Percentiles rank a stretch among this genome's conserved stretches.
These are phyloP conservation scores for Boletus patriciae DNA, from an alignment of 768 basidiomycete genomes.

Conservation along the genomic window DNA sequence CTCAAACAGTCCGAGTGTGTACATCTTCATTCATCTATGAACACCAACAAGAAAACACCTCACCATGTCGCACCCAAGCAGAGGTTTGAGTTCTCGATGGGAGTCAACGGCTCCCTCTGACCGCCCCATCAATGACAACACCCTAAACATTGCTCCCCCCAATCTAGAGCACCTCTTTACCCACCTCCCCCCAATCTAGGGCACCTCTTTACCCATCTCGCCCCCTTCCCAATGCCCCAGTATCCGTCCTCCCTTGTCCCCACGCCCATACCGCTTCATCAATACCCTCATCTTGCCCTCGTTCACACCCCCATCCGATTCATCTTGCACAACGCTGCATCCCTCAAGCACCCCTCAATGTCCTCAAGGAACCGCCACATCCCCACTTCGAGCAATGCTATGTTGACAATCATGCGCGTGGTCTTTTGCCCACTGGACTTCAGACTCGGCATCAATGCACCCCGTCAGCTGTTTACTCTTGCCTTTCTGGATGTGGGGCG, in stretches of 20 bases:
- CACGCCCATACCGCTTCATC: conserved; percentile 28
- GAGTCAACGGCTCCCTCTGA: too few species aligned
- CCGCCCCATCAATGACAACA: too few species aligned
- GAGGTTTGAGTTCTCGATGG: too few species aligned
- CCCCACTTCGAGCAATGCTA: conserved; percentile 65
- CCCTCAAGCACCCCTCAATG: conserved; percentile 50
- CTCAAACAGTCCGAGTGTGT: too few species aligned
- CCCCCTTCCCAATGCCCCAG: conserved; percentile 78
- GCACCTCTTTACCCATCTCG: conserved; percentile 84
- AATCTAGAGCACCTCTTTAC: conserved; percentile 84
- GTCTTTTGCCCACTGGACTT: conserved; percentile 75
- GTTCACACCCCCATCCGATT: conserved; percentile 52
- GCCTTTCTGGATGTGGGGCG: conserved; percentile 62
- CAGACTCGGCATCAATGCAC: conserved; percentile 55
- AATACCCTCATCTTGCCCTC: conserved; percentile 58
- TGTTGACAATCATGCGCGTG: conserved; percentile 65
- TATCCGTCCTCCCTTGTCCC: conserved; percentile 24
- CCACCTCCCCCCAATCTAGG: conserved; percentile 88
- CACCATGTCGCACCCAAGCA: too few species aligned
- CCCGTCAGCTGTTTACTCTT: not conserved
- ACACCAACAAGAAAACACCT: too few species aligned
- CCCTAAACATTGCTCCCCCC: too few species aligned
- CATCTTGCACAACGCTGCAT: conserved; percentile 76
- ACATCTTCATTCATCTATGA: too few species aligned
- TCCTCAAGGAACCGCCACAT: conserved; percentile 70